These are phyloP conservation scores for Coniochaeta hoffmannii DNA, from an alignment of 2,329 filamentous ascomycete species.

Conservation along the genomic window DNA sequence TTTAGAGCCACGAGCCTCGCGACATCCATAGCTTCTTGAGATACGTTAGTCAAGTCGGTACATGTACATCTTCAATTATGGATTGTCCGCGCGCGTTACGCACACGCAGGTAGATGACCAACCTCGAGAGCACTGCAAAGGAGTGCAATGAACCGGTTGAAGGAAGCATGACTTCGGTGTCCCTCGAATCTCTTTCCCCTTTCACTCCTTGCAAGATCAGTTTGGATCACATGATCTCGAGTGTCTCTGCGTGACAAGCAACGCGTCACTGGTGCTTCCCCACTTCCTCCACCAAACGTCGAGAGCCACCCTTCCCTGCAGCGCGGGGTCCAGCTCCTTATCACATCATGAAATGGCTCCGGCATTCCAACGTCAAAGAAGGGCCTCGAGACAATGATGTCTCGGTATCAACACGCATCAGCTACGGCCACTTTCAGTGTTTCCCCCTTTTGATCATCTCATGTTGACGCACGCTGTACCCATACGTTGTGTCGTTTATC, in stretches of 20 bases:
- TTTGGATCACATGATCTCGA: neutral
- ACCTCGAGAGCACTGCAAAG: no score
- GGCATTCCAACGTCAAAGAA: neutral
- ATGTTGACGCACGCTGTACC: neutral
- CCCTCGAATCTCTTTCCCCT: no score
- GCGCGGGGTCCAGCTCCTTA: neutral
- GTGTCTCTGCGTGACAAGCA: neutral
- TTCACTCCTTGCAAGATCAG: no score
- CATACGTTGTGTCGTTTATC: neutral
- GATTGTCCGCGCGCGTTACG: no score
- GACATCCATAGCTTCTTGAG: no score
- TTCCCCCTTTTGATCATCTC: neutral
- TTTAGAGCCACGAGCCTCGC: no score
- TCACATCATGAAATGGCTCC: neutral
- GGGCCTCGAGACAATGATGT: neutral
- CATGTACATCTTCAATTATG: no score
- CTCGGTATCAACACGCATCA: neutral
- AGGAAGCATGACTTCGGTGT: no score
- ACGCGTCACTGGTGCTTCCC: neutral
- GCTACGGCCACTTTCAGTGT: neutral
- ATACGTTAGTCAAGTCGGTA: no score
- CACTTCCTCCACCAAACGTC: neutral
- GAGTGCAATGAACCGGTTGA: no score
- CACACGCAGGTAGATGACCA: no score
- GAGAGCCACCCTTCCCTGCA: neutral